These are phyloP conservation scores for Stagonosporopsis rhizophila DNA, from an alignment of 2,329 filamentous ascomycete species.

Conservation along the genomic window DNA sequence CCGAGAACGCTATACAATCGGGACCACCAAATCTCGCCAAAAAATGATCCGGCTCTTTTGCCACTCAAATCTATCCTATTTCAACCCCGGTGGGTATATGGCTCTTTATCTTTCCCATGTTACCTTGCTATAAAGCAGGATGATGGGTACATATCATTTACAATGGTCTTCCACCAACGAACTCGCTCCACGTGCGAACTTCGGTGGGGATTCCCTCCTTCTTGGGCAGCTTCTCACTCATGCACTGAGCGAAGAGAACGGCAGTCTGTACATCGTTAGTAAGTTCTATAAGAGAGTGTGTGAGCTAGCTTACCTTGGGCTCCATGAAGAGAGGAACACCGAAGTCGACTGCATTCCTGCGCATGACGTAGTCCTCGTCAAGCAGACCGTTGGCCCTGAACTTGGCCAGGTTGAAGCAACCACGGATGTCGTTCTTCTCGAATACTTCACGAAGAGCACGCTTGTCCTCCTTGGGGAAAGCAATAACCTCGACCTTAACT, in stretches of 20 bases:
- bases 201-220: conserved; percentile 87
- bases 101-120: conserved; percentile 1
- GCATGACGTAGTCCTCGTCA: conserved; percentile 98
- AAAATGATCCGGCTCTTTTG: background rate
- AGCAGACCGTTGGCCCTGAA: conserved; percentile 80
- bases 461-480: conserved; percentile 97
- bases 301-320: conserved; percentile 75
- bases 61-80: conserved; percentile 6
- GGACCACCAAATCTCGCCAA: conserved; percentile 4
- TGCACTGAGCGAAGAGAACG: conserved; percentile 93
- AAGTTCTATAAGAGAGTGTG: background rate
- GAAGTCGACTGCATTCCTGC: conserved; percentile 97
- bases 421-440: conserved; percentile 93
- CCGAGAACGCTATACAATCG: conserved; percentile 14
- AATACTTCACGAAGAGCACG: conserved; percentile 92
- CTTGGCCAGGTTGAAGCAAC: conserved; percentile 93
- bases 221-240: conserved; percentile 94
- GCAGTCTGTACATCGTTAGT: conserved; percentile 71
- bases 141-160: conserved; percentile 22
- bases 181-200: conserved; percentile 94
- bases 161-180: conserved; percentile 68
- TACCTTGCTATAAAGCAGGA: conserved; percentile 7
- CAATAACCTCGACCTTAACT: conserved; percentile 83
- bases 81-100: conserved; percentile 17
- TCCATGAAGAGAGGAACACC: conserved; percentile 98